Base-by-base conservation (phyloP, 306 rosid species). In the Trifolium fragiferum region DNA sequence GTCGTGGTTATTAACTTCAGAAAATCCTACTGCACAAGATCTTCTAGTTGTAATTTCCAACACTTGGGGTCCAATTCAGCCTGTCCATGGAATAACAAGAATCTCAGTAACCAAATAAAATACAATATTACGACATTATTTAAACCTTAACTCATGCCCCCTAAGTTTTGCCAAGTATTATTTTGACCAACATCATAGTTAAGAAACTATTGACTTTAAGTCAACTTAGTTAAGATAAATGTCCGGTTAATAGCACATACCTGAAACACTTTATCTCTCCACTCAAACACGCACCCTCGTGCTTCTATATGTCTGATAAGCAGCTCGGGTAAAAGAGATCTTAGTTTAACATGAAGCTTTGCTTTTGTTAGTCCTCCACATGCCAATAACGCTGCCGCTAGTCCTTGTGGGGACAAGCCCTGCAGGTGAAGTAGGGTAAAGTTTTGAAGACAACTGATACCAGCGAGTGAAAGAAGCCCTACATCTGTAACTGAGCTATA, bases 21-120 rank as follows among this genome's bases (percentile, higher is more conserved):
- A 50, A 58, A 47, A 62, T 81, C 70, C 64, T 84, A 78, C 30
- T 70, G 87, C 84, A 84, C 59, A 70, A 82, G 76, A 77, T 94
- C 99, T 83, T 90, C 92, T 51, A 85, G 75, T 82, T 71, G 87
- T 73, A 86, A 65, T 81, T 94, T 94, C 99, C 99, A 94, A 75
- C 96, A 94, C 68, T 61, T 84, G 0, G 99, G 96, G 74, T 94
- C 99, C 85, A 89, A 77, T 83, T 94, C 97, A 64, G 93, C 97
- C 99, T 94, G 94, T 57, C 51, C 79, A 78, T 46, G 82, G 75
- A 8, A 80, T 51, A 72, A 72, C 30, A 80, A 41, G 9, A 30
- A 69, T 13, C 51, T 84, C 66, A 77, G 66, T 30, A 60, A 53
- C 64, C 19, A 8, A 44, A 9, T 33, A 40, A 66, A 74, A 68